Evolutionary conservation across 371 early-diverging fungal genomes (phyloP).

Genomic region (Capniomyces stellatus): DNA sequence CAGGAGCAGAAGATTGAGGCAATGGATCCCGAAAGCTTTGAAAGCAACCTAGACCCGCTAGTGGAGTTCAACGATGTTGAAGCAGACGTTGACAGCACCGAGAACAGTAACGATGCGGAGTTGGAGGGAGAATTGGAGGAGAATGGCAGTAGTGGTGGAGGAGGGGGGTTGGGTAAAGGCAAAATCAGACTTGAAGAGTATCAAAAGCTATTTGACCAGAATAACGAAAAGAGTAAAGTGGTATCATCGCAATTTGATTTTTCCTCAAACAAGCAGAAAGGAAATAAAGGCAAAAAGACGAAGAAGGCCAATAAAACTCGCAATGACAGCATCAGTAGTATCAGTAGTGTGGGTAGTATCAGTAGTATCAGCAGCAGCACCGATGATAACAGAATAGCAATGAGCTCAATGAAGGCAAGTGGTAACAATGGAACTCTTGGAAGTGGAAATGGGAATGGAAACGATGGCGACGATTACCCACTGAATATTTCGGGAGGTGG

Average conservation of each 20-base stretch:
- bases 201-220: too few relatives aligned
- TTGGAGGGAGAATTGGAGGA: background rate
- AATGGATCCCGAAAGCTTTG: background rate
- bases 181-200: too few relatives aligned
- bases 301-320: background rate
- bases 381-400: background rate
- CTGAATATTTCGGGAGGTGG: background rate
- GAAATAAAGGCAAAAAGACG: background rate
- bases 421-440: background rate
- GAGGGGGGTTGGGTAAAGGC: too few relatives aligned
- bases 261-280: too few relatives aligned
- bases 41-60: background rate
- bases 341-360: background rate
- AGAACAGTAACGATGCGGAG: background rate
- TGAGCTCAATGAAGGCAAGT: background rate
- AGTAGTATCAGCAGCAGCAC: background rate
- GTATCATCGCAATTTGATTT: too few relatives aligned
- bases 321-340: background rate
- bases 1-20: background rate
- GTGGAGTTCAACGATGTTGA: background rate
- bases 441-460: background rate
- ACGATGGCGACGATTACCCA: constrained; percentile 1
- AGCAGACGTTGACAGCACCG: background rate
- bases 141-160: background rate
- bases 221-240: too few relatives aligned